A percentile compares a stretch with the other conserved stretches of the same genome.
These are phyloP conservation scores for Protomyces macrosporus DNA, from an alignment of 1,139 yeast species.

Conservation along the genomic window DNA sequence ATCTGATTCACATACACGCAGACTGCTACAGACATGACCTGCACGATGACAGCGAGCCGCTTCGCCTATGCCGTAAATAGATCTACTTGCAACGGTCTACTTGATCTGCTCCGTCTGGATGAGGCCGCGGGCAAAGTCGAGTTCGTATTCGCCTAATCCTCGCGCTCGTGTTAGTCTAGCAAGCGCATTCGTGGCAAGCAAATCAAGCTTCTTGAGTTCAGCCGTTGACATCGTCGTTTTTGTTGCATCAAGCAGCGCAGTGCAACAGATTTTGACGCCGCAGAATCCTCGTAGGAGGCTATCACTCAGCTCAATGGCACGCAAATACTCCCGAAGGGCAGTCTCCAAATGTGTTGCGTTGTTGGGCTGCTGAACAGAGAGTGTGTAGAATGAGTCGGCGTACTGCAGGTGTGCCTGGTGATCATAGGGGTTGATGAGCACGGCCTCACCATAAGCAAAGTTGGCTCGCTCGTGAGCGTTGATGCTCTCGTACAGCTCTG, in stretches of 20 bases:
- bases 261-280: slow-evolving; percentile 46
- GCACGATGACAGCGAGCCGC: too few species aligned
- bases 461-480: slow-evolving; percentile 43
- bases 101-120: too few species aligned
- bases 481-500: slow-evolving; percentile 51
- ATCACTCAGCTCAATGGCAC: slow-evolving; percentile 73
- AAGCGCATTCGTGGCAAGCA: background rate
- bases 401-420: slow-evolving; percentile 61
- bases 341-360: background rate
- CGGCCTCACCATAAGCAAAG: slow-evolving; percentile 55
- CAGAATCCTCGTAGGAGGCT: slow-evolving; percentile 67
- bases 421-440: slow-evolving; percentile 63
- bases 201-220: background rate
- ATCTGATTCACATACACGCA: background rate
- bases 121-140: background rate
- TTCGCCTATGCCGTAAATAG: too few species aligned
- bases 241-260: background rate
- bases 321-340: slow-evolving; percentile 53
- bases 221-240: background rate
- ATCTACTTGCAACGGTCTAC: too few species aligned
- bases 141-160: background rate
- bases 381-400: slow-evolving; percentile 46
- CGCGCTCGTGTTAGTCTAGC: background rate
- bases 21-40: background rate
- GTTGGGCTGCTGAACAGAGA: slow-evolving; percentile 7